Evolutionary conservation across 495 filamentous ascomycete genomes (phyloP), one percentile per base, ranked within the genome.

Genomic region (Aspergillus incahuasiensis): DNA sequence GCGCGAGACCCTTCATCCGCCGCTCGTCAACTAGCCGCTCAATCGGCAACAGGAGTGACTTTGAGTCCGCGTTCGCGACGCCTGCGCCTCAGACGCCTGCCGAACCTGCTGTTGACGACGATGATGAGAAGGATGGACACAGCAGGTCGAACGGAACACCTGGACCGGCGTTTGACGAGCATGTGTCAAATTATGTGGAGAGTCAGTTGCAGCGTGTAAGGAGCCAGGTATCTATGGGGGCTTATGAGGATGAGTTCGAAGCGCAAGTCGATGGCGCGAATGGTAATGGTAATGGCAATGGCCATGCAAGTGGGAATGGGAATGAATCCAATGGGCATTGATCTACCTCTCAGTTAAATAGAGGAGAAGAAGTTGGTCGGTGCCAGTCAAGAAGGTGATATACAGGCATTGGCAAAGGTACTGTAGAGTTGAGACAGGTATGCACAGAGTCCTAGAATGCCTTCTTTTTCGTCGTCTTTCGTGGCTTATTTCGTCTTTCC

Each of bases 11-110:
- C 7, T 73, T 77, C 19, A 74, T 94, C 47, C 86, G 92, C 15
- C 86, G 91, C 22, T 91, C 89, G 3, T 94, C 89, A 0, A 95
- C 90, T 4, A 84, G 78, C 19, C 82, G 92, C 15, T 95, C 89
- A n/a, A 91, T 97, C 58, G 86, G 87, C 7, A 82, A 83, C 35
- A 82, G 90, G n/a, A 92, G 87, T 67, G 90, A 94, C 74, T 95
- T 87, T 64, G 82, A 60, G 76, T 81, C 55, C 74, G 80, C 57
- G 46, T 61, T 65, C 19, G 45, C 48, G 7, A 63, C 63, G 5
- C 52, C 56, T 9, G 71, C 66, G 0, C 63, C 68, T 1, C 63
- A 40, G 32, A 50, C 48, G 6, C 48, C 61, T 2, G 61, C 56
- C 7, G 69, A 65, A 15, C 50, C 62, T 0, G 55, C 41, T 6